Evolutionary conservation across 257 asterid species (phyloP), one percentile per base, ranked within the genome.

Genomic region (Przewalskia tangutica): DNA sequence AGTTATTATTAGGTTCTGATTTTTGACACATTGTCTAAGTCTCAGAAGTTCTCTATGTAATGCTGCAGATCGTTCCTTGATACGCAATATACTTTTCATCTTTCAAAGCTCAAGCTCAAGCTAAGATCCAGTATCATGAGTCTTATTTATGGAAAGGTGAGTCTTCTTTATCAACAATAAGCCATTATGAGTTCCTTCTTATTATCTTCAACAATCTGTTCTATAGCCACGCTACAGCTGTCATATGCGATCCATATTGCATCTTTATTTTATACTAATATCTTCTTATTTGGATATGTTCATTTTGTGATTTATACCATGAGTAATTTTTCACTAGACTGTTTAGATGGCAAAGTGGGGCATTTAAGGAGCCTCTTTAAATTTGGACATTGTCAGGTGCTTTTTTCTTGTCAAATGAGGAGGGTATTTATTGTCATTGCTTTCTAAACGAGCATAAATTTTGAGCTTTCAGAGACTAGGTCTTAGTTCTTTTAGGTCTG

Each of bases 41-140:
- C 36, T 71, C 0, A 11, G 13, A 71, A 71, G 79, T 0, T 71
- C 59, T 71, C 55, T 71, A 8, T 73, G 73, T 83, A 68, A 55
- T 87, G 82, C 68, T 85, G 91, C 97, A 94, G 99, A 90, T 95
- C 99, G 67, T 91, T 94, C 88, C 97, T 95, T 23, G 98, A 95
- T 80, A 95, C 99, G 50, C 99, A 95, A 71, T 94, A 94, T 81
- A 84, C 94, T 62, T 92, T 90, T 84, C 97, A 88, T 82, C 97
- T 95, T 81, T 86, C 97, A 88, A 89, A 88, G 89, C 88, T 95
- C 83, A 87, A 94, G 92, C 90, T 95, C 88, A 94, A 88, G 91
- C 87, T 95, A 88, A 91, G 99, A 85, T 91, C 99, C 75, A 89
- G 97, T 83, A 94, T 95, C 82, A 94, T 89, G 94, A 92, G 97